A percentile compares a stretch with the other conserved stretches of the same genome.
These are phyloP conservation scores for Ophiocordyceps sinensis DNA, from an alignment of 2,329 filamentous ascomycete species.

Conservation along the genomic window DNA sequence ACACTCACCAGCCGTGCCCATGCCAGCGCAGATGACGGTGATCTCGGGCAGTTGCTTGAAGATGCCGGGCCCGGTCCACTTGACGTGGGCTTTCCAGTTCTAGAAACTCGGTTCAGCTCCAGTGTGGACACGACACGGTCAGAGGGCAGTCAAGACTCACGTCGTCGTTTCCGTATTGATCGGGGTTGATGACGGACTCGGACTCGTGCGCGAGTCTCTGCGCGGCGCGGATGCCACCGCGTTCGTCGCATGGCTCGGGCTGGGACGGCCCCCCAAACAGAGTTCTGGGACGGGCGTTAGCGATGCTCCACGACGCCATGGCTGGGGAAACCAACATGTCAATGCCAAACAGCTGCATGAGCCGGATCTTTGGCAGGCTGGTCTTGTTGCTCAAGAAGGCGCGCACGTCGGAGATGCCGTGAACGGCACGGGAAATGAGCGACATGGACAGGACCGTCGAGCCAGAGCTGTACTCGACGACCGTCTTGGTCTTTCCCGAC, in stretches of 20 bases:
- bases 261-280: constrained; percentile 45
- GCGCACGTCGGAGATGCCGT: constrained; percentile 33
- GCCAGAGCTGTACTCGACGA: constrained; percentile 47
- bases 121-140: neutral
- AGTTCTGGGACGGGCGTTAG: constrained; percentile 17
- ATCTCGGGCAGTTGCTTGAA: constrained; percentile 40
- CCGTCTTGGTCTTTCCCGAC: constrained; percentile 27
- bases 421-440: constrained; percentile 35
- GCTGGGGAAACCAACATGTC: constrained; percentile 23
- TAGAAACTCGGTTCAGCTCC: constrained; percentile 6
- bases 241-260: constrained; percentile 36
- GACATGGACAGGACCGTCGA: constrained; percentile 48
- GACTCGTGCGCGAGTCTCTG: constrained; percentile 25
- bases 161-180: constrained; percentile 40
- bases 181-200: constrained; percentile 32
- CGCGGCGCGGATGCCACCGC: constrained; percentile 37
- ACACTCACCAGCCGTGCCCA: constrained; percentile 37
- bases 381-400: constrained; percentile 48
- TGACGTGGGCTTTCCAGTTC: constrained; percentile 40
- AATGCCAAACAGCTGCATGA: constrained; percentile 46
- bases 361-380: constrained; percentile 32
- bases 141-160: constrained; percentile 6
- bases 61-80: constrained; percentile 47
- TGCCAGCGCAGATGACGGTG: constrained; percentile 38
- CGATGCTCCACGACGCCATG: neutral